A percentile compares a stretch with the other conserved stretches of the same genome.
phyloP scores from a whole-genome alignment of 768 basidiomycete genomes.

The Phylloporus arenicola region DNA sequence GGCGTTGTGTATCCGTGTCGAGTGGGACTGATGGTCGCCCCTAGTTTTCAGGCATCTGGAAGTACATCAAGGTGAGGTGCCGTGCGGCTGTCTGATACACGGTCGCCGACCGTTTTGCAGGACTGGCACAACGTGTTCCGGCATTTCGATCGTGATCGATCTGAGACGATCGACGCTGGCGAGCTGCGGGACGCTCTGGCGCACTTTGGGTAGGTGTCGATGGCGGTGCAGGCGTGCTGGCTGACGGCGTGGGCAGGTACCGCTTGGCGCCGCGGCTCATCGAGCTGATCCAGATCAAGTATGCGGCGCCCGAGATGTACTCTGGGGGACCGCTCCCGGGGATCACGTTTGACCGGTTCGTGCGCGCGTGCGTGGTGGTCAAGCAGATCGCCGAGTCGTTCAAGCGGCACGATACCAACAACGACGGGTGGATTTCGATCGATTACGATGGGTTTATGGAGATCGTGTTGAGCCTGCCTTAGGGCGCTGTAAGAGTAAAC shows the following conservation, averaged over 20 bases:
- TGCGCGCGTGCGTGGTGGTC: constrained; percentile 77
- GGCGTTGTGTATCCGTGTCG: not conserved
- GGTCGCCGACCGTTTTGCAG: constrained; percentile 21
- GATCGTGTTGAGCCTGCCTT: constrained; percentile 43
- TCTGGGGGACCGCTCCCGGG: constrained; percentile 41
- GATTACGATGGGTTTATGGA: constrained; percentile 54
- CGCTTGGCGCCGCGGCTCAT: constrained; percentile 65
- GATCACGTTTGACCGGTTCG: constrained; percentile 83
- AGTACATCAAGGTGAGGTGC: constrained; percentile 59
- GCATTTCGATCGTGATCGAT: constrained; percentile 80
- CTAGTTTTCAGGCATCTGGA: constrained; percentile 72
- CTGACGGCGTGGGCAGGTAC: constrained; percentile 37
- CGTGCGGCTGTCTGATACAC: not conserved
- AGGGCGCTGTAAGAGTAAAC: constrained; percentile 15
- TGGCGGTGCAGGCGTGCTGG: no score
- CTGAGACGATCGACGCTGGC: constrained; percentile 66
- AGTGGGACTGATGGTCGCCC: not conserved
- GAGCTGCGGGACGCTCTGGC: constrained; percentile 66
- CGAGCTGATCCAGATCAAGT: constrained; percentile 69
- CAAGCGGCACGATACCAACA: constrained; percentile 56
- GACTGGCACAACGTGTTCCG: constrained; percentile 84
- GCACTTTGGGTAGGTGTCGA: constrained; percentile 56
- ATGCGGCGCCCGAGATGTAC: constrained; percentile 42
- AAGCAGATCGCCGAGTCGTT: constrained; percentile 75
- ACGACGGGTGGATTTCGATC: constrained; percentile 49